These are phyloP conservation scores for Boletus barrowsii DNA, from an alignment of 768 basidiomycete genomes.

Conservation along the genomic window DNA sequence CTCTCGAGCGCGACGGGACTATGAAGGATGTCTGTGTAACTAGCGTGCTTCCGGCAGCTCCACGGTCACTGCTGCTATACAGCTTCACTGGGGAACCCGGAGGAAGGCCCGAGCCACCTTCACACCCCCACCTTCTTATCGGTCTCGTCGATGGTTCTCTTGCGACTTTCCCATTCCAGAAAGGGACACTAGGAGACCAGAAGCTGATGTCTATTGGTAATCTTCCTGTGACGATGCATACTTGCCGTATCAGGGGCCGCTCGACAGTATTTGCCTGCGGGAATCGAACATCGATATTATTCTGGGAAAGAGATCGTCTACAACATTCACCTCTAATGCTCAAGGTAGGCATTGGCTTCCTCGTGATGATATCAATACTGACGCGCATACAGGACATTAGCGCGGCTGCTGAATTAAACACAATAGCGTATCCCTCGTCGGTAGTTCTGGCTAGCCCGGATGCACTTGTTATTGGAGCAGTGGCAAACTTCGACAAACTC, in stretches of 20 bases:
- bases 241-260: constrained; percentile 52
- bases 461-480: constrained; percentile 60
- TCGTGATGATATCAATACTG: neutral
- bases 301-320: constrained; percentile 61
- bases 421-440: constrained; percentile 45
- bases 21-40: constrained; percentile 28
- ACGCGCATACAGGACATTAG: constrained; percentile 45
- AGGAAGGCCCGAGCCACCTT: constrained; percentile 32
- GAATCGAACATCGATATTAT: constrained; percentile 65
- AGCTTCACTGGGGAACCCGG: constrained; percentile 51
- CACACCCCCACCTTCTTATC: constrained; percentile 58
- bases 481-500: constrained; percentile 69
- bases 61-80: constrained; percentile 47
- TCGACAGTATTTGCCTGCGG: constrained; percentile 68
- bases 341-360: constrained; percentile 42
- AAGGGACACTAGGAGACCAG: constrained; percentile 40
- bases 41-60: constrained; percentile 39
- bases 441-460: constrained; percentile 57
- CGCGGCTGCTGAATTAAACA: constrained; percentile 51
- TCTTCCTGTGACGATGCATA: constrained; percentile 59
- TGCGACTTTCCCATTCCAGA: constrained; percentile 49
- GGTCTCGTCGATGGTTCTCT: constrained; percentile 78
- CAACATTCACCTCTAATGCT: constrained; percentile 68
- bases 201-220: constrained; percentile 65
- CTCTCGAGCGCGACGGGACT: constrained; percentile 21